Conservation (phyloP, 2,329 filamentous ascomycete species). For the Coniella vitis region DNA sequence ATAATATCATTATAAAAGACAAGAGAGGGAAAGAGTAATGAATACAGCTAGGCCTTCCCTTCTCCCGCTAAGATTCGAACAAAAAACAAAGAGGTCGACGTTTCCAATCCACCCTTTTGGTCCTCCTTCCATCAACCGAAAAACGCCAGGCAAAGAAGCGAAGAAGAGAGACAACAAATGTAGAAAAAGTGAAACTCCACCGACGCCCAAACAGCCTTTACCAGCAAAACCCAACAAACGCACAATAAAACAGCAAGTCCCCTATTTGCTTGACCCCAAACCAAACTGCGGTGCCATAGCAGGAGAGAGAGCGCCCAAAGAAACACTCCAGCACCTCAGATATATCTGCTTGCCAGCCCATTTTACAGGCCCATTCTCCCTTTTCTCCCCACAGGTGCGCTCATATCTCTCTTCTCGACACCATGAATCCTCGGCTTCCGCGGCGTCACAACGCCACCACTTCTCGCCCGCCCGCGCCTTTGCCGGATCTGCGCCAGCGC, state of each 20-base stretch:
- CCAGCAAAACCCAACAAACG: neutral
- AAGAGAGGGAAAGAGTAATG: no score
- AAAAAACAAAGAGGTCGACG: neutral
- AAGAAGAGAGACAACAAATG: neutral
- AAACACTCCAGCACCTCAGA: no score
- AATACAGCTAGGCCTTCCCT: no score
- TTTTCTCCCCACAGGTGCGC: slow-evolving; percentile 31
- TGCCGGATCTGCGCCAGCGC: slow-evolving; percentile 70
- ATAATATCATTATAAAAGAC: no score
- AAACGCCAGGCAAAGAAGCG: neutral
- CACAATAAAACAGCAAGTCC: no score
- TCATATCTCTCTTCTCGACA: slow-evolving; percentile 39
- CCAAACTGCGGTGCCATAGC: no score
- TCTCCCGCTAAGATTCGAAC: no score
- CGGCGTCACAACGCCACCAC: slow-evolving; percentile 57
- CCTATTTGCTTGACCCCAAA: no score
- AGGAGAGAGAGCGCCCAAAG: no score
- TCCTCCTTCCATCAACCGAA: no score
- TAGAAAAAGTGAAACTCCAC: neutral
- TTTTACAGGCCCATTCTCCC: slow-evolving; percentile 9
- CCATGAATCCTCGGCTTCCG: slow-evolving; percentile 51
- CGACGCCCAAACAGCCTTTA: neutral
- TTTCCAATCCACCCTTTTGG: no score
- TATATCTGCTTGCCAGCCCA: no score
- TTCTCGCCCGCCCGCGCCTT: slow-evolving; percentile 63